A percentile compares a stretch with the other conserved stretches of the same genome.
These are phyloP conservation scores for Fusarium hainanense DNA, from an alignment of 2,329 filamentous ascomycete species.

Conservation along the genomic window DNA sequence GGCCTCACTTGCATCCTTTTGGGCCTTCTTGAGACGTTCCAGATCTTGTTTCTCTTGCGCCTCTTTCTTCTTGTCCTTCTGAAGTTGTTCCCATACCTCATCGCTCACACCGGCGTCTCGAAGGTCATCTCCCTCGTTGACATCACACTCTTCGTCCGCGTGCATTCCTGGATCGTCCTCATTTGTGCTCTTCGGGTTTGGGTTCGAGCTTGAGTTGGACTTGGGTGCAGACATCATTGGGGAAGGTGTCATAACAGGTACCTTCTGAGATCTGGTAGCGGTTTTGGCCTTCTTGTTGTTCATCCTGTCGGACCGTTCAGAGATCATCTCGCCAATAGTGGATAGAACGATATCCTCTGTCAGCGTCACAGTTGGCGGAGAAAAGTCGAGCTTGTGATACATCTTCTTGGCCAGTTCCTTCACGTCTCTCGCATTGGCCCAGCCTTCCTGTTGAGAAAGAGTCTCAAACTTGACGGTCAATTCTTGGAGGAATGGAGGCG, in stretches of 20 bases:
- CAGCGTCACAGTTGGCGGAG: constrained; percentile 19
- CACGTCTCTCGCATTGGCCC: constrained; percentile 74
- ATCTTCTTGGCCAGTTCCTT: constrained; percentile 63
- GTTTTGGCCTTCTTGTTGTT: constrained; percentile 14
- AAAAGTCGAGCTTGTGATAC: constrained; percentile 52
- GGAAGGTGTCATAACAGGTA: neutral
- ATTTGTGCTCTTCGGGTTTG: neutral
- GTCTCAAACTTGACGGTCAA: constrained; percentile 49
- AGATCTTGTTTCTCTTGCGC: constrained; percentile 53
- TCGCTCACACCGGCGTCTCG: constrained; percentile 71
- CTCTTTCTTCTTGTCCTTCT: constrained; percentile 59
- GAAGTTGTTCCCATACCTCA: constrained; percentile 69
- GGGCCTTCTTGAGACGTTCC: constrained; percentile 48
- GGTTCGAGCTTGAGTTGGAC: neutral
- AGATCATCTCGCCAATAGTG: constrained; percentile 42
- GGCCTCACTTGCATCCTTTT: constrained; percentile 44
- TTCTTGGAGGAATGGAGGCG: constrained; percentile 2
- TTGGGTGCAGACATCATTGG: neutral
- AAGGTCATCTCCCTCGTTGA: neutral
- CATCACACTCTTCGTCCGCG: neutral
- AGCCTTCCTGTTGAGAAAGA: constrained; percentile 59
- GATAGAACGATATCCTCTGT: constrained; percentile 22
- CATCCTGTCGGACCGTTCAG: constrained; percentile 23
- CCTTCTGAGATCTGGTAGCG: fast-evolving
- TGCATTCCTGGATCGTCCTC: neutral